phyloP scores from a whole-genome alignment of 192 early-diverging fungal genomes.

The Pilobolus umbonatus region DNA sequence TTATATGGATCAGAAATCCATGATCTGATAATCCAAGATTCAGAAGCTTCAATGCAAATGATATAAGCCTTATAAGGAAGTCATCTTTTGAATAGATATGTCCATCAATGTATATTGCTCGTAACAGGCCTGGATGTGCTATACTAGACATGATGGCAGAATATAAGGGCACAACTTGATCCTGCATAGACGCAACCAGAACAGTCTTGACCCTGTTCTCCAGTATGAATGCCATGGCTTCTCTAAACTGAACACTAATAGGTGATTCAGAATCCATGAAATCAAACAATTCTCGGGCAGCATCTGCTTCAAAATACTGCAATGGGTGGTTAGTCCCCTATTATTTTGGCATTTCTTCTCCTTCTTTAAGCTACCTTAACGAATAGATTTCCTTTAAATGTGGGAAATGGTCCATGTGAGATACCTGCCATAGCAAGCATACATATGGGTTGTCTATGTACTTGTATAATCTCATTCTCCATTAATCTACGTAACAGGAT shows the following conservation, averaged over 20 bases:
- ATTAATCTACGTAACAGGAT: slow-evolving; percentile 78
- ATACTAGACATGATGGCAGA: slow-evolving; percentile 64
- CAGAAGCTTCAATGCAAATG: slow-evolving; percentile 80
- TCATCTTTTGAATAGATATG: slow-evolving; percentile 77
- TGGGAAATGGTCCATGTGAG: slow-evolving; percentile 83
- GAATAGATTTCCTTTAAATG: slow-evolving; percentile 75
- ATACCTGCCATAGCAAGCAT: slow-evolving; percentile 93
- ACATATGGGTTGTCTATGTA: slow-evolving; percentile 64
- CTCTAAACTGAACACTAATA: slow-evolving; percentile 67
- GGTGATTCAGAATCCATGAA: slow-evolving; percentile 77
- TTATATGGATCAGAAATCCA: slow-evolving; percentile 81
- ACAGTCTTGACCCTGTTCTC: slow-evolving; percentile 65
- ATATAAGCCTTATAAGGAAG: slow-evolving; percentile 84
- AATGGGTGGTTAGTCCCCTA: not conserved
- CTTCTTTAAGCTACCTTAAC: slow-evolving; percentile 47
- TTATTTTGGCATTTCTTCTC: not conserved
- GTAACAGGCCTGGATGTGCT: slow-evolving; percentile 75
- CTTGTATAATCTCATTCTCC: slow-evolving; percentile 59
- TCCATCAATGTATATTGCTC: slow-evolving; percentile 89
- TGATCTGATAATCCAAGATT: slow-evolving; percentile 88
- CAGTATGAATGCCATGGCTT: slow-evolving; percentile 62
- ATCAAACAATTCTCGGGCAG: slow-evolving; percentile 91
- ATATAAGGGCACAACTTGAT: slow-evolving; percentile 94
- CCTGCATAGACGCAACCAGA: slow-evolving; percentile 84
- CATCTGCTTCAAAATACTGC: slow-evolving; percentile 79